phyloP scores from a whole-genome alignment of 371 early-diverging fungal species.

The Capillidium rhysosporum region DNA sequence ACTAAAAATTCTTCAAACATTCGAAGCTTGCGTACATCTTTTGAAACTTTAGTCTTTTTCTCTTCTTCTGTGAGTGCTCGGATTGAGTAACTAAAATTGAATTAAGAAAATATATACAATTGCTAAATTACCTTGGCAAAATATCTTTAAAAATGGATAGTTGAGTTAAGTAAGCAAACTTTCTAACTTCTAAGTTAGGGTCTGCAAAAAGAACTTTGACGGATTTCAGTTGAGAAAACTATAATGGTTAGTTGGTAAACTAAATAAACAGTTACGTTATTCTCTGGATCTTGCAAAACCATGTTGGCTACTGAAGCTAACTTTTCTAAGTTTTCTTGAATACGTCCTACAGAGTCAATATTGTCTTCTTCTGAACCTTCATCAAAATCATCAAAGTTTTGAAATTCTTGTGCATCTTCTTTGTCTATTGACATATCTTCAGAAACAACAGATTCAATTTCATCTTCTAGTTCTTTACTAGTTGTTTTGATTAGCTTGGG shows the following conservation, averaged over 20 bases:
- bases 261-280: conserved; percentile 18
- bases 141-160: conserved; percentile 84
- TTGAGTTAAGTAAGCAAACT: conserved; percentile 62
- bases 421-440: background rate
- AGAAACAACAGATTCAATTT: background rate
- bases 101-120: background rate
- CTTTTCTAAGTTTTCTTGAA: conserved; percentile 45
- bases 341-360: conserved; percentile 14
- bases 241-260: background rate
- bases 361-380: background rate
- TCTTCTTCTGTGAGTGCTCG: conserved; percentile 68
- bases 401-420: background rate
- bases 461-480: background rate
- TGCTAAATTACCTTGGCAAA: conserved; percentile 45
- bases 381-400: background rate
- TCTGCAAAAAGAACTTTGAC: conserved; percentile 36
- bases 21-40: conserved; percentile 71
- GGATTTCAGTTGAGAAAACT: conserved; percentile 34
- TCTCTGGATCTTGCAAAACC: conserved; percentile 65
- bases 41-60: conserved; percentile 48
- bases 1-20: conserved; percentile 68
- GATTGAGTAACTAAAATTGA: conserved; percentile 47
- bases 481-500: background rate
- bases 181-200: conserved; percentile 28
- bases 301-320: conserved; percentile 50